These are phyloP conservation scores for Rhynchosporium agropyri DNA, from an alignment of 2,329 filamentous ascomycete species.

Conservation along the genomic window DNA sequence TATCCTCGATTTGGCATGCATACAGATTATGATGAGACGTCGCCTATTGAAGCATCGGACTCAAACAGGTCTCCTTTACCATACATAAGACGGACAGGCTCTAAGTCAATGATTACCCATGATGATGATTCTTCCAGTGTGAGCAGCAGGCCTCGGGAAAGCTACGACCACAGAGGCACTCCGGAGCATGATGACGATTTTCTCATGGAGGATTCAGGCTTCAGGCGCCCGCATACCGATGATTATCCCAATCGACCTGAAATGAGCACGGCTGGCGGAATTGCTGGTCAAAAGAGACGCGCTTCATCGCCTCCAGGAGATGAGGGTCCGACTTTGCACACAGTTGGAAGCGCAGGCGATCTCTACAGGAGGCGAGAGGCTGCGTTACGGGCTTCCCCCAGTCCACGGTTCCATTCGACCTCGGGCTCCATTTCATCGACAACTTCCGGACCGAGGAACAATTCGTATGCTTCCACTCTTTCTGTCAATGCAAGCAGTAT, in stretches of 20 bases:
- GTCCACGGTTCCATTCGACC: constrained; percentile 56
- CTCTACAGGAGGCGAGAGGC: constrained; percentile 48
- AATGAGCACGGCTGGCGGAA: constrained; percentile 38
- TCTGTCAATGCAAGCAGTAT: constrained; percentile 64
- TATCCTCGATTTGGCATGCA: constrained; percentile 32
- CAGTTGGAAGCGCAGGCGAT: constrained; percentile 42
- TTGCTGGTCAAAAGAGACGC: constrained; percentile 62
- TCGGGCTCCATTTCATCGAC: constrained; percentile 67
- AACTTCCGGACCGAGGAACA: constrained; percentile 62
- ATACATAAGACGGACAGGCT: constrained; percentile 49
- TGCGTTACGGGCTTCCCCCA: constrained; percentile 56
- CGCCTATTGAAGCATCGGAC: constrained; percentile 40
- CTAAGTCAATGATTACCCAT: constrained; percentile 45
- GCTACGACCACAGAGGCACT: constrained; percentile 60
- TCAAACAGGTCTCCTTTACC: constrained; percentile 39
- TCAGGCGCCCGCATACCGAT: constrained; percentile 54
- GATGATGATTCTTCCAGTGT: constrained; percentile 54
- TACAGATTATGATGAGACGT: constrained; percentile 37
- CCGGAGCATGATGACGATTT: constrained; percentile 47
- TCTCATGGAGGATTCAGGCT: constrained; percentile 56
- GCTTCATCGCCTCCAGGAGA: constrained; percentile 64
- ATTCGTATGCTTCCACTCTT: constrained; percentile 63
- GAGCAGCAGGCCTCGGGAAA: constrained; percentile 56
- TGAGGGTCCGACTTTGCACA: constrained; percentile 43
- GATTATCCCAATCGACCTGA: constrained; percentile 48